Evolutionary conservation across 2,329 filamentous ascomycete species (phyloP).

Genomic region (Penicillium aurantiogriseum): DNA sequence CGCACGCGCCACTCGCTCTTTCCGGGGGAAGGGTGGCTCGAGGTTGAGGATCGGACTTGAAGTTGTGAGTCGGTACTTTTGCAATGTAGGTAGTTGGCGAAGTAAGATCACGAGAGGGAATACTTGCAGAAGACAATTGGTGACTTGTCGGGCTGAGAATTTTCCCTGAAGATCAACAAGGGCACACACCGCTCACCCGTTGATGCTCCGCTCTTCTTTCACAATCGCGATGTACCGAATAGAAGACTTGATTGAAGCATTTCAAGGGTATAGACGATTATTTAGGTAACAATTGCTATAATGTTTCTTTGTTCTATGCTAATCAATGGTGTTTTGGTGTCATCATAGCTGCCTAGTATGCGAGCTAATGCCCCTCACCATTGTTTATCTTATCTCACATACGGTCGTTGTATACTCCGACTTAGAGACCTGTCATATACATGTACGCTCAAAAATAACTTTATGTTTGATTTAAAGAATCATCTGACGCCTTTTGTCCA

Average conservation of each 20-base stretch:
- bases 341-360: constrained; percentile 4
- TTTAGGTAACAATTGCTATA: neutral
- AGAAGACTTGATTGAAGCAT: neutral
- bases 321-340: constrained; percentile 1
- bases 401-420: constrained; percentile 1
- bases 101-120: constrained; percentile 3
- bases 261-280: neutral
- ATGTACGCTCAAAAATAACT: neutral
- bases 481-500: neutral
- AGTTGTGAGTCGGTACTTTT: neutral
- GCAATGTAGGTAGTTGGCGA: neutral
- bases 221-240: neutral
- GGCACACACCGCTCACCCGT: constrained; percentile 23
- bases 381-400: constrained; percentile 29
- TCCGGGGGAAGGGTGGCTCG: constrained; percentile 1
- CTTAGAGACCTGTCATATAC: constrained; percentile 7
- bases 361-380: constrained; percentile 21
- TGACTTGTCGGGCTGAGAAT: constrained; percentile 22
- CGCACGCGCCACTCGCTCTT: constrained; percentile 9
- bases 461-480: neutral
- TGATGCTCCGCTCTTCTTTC: constrained; percentile 10
- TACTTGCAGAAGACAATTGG: constrained; percentile 14
- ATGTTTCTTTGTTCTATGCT: constrained; percentile 1
- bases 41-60: neutral
- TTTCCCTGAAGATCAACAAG: constrained; percentile 13